Evolutionary conservation across 805 yeast species (phyloP).

Genomic region (Teunomyces panamensis): DNA sequence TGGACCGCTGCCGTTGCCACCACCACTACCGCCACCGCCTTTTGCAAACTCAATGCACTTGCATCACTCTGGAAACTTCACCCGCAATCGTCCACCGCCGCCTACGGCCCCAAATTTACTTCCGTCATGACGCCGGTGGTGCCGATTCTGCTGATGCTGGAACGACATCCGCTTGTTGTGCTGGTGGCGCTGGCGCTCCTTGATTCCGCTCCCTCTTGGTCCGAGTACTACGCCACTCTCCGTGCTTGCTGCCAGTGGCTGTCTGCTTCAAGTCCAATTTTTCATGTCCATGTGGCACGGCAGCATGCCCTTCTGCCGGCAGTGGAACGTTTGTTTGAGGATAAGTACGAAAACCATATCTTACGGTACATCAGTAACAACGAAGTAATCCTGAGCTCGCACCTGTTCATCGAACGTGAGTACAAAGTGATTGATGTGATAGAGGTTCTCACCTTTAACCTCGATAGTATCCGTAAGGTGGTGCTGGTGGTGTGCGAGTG

Average conservation of each 20-base stretch:
- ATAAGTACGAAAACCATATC: slow-evolving; percentile 13
- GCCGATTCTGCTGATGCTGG: neutral
- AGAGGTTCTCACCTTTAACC: slow-evolving; percentile 15
- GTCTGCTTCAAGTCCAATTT: neutral
- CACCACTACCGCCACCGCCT: neutral
- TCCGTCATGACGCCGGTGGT: no score
- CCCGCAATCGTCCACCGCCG: no score
- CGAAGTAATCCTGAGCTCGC: slow-evolving; percentile 12
- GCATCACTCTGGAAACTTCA: no score
- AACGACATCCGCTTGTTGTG: neutral
- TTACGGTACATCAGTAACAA: slow-evolving; percentile 12
- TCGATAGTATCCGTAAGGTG: slow-evolving; percentile 8
- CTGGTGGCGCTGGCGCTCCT: neutral
- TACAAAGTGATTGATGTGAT: slow-evolving; percentile 14
- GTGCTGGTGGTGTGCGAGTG: neutral
- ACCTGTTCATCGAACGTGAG: slow-evolving; percentile 13
- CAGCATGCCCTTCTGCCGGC: neutral
- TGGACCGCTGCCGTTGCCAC: neutral
- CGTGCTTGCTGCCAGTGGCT: neutral
- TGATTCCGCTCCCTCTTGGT: neutral
- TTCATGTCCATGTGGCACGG: neutral
- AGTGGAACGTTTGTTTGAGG: neutral
- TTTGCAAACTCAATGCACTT: no score
- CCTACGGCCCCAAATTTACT: no score
- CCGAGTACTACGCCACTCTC: neutral